Percentiles rank a stretch among this genome's conserved stretches.
Evolutionary conservation across 2,329 filamentous ascomycete genomes (phyloP).

Genomic region (Coleophoma eucalyptorum): DNA sequence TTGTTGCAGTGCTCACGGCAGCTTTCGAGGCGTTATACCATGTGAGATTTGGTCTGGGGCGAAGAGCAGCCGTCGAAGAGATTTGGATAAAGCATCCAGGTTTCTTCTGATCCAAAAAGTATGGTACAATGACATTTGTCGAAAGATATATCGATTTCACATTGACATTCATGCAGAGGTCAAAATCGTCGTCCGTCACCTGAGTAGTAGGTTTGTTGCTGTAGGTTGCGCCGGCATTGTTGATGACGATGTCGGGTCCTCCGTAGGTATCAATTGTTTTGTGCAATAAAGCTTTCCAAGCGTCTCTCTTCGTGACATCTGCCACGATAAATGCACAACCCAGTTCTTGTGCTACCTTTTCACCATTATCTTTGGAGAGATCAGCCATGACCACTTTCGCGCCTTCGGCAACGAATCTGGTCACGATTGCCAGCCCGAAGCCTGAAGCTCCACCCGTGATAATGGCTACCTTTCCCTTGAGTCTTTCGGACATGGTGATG

Average conservation of each 20-base stretch:
- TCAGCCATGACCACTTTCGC: neutral
- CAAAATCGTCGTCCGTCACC: neutral
- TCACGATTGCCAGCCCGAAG: neutral
- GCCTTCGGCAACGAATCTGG: neutral
- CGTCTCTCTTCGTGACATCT: neutral
- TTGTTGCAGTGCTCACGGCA: slow-evolving; percentile 56
- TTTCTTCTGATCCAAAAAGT: neutral
- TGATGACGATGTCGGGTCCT: slow-evolving; percentile 33
- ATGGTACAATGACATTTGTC: neutral
- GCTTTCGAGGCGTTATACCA: slow-evolving; percentile 69
- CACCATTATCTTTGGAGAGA: neutral
- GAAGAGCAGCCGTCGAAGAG: slow-evolving; percentile 54
- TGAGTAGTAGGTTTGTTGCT: neutral
- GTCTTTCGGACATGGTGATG: no score
- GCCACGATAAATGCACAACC: neutral
- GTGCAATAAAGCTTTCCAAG: neutral
- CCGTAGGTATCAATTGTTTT: slow-evolving; percentile 5
- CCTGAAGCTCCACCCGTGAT: neutral
- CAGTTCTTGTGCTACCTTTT: neutral
- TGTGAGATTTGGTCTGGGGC: slow-evolving; percentile 55
- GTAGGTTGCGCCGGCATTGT: slow-evolving; percentile 33
- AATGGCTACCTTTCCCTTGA: neutral
- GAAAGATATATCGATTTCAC: neutral
- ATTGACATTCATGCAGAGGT: neutral
- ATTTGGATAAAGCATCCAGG: slow-evolving; percentile 32